phyloP scores from a whole-genome alignment of 257 asterid species.

The Handroanthus guayacan region DNA sequence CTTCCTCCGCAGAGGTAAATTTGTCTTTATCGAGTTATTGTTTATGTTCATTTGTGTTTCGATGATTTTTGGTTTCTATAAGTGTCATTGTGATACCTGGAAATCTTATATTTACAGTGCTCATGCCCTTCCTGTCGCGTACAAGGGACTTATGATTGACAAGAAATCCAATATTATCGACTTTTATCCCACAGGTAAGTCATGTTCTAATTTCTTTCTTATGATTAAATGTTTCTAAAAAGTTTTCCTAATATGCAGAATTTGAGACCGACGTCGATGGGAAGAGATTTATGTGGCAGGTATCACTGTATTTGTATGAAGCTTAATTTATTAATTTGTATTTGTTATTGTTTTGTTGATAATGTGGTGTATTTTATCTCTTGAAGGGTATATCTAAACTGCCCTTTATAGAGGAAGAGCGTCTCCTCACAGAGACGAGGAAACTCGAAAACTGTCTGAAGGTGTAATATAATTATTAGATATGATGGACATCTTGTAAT shows the following conservation, averaged over 20 bases:
- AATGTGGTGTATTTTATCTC: not conserved
- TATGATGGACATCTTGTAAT: not conserved
- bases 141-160: slow-evolving; percentile 53
- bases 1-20: slow-evolving; percentile 69
- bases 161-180: slow-evolving; percentile 45
- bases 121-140: slow-evolving; percentile 59
- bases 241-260: slow-evolving; percentile 34
- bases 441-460: slow-evolving; percentile 47
- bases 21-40: not conserved
- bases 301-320: not conserved
- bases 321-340: not conserved
- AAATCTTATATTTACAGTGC: slow-evolving; percentile 42
- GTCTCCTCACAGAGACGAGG: slow-evolving; percentile 54
- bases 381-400: slow-evolving; percentile 57
- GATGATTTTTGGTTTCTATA: not conserved
- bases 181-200: slow-evolving; percentile 60
- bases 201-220: not conserved
- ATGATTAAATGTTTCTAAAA: not conserved
- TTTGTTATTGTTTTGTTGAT: not conserved
- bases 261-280: slow-evolving; percentile 61
- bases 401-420: slow-evolving; percentile 65
- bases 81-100: not conserved
- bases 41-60: not conserved
- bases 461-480: slow-evolving; percentile 37
- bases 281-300: slow-evolving; percentile 70